These are phyloP conservation scores for Skeletonema grethae DNA, from an alignment of 108 stramenopile genomes.

Conservation along the genomic window DNA sequence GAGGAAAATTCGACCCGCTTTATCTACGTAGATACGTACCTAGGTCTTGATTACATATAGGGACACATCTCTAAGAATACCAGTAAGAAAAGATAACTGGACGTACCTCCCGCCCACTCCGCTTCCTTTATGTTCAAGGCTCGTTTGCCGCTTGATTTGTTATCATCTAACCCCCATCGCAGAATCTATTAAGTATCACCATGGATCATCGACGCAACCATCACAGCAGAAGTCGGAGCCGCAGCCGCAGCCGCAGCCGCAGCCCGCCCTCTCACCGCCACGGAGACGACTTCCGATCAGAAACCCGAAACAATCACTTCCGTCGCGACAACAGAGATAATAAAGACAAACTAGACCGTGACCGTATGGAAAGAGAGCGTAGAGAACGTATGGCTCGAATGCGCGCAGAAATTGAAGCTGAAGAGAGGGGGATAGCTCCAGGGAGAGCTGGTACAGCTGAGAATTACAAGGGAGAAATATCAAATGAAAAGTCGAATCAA, in stretches of 20 bases:
- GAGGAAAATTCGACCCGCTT: too few relatives aligned
- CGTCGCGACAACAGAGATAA: conserved; percentile 2
- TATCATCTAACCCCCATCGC: too few relatives aligned
- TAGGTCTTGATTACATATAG: too few relatives aligned
- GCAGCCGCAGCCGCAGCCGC: conserved; percentile 11
- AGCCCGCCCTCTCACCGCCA: not conserved
- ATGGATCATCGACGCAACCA: not conserved
- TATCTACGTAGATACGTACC: too few relatives aligned
- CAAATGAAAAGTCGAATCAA: conserved; percentile 27
- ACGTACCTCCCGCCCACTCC: too few relatives aligned
- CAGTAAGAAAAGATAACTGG: too few relatives aligned
- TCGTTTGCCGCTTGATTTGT: too few relatives aligned
- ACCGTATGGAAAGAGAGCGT: conserved; percentile 58
- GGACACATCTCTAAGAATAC: too few relatives aligned
- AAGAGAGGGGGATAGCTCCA: conserved; percentile 37
- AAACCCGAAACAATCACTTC: not conserved
- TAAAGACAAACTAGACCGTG: conserved; percentile 19
- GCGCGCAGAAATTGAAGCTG: conserved; percentile 73
- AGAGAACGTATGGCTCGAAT: conserved; percentile 81
- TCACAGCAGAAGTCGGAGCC: conserved; percentile 17
- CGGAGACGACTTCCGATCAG: conserved; percentile 3
- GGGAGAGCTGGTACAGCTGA: not conserved
- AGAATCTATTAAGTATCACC: not conserved
- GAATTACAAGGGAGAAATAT: conserved; percentile 4
- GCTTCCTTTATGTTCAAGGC: too few relatives aligned